A percentile compares a stretch with the other conserved stretches of the same genome.
Evolutionary conservation across 768 basidiomycete species (phyloP).

Genomic region (Inosperma sp.): DNA sequence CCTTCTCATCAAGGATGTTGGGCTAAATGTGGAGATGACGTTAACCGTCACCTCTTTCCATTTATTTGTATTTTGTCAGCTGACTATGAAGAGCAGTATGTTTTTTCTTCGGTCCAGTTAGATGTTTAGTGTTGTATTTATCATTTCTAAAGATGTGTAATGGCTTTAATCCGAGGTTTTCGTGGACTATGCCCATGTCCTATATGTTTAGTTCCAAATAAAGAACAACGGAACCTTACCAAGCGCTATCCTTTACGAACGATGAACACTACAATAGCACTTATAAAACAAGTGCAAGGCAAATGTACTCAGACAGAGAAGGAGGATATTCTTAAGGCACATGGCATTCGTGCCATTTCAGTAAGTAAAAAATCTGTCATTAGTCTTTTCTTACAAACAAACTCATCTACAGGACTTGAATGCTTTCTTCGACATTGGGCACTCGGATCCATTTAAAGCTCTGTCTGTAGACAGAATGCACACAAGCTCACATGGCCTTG

Average conservation of each 20-base stretch:
- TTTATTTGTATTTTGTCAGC: slow-evolving; percentile 33
- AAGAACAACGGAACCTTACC: slow-evolving; percentile 21
- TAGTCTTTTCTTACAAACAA: too few species aligned
- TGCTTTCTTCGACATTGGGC: too few species aligned
- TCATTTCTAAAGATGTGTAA: slow-evolving; percentile 29
- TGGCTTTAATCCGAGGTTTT: slow-evolving; percentile 34
- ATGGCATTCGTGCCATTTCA: slow-evolving; percentile 22
- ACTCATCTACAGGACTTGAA: too few species aligned
- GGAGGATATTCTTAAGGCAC: slow-evolving; percentile 19
- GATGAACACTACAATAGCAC: slow-evolving; percentile 11
- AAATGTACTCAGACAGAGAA: slow-evolving; percentile 2
- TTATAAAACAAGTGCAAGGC: slow-evolving; percentile 13
- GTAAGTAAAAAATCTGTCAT: slow-evolving; percentile 18
- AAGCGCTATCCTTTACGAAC: slow-evolving; percentile 13
- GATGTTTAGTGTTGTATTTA: slow-evolving; percentile 11
- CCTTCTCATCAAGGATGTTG: slow-evolving; percentile 20
- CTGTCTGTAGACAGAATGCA: slow-evolving; percentile 41
- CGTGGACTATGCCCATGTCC: slow-evolving; percentile 33
- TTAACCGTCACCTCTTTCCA: slow-evolving; percentile 25
- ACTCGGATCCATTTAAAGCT: too few species aligned
- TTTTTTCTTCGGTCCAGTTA: slow-evolving; percentile 12
- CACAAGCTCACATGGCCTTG: slow-evolving; percentile 23
- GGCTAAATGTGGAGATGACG: slow-evolving; percentile 26
- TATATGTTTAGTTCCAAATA: slow-evolving; percentile 26
- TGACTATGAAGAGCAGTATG: slow-evolving; percentile 42